A percentile compares a stretch with the other conserved stretches of the same genome.
These are phyloP conservation scores for Wickerhamomyces hampshirensis DNA, from an alignment of 805 yeast species.

Conservation along the genomic window DNA sequence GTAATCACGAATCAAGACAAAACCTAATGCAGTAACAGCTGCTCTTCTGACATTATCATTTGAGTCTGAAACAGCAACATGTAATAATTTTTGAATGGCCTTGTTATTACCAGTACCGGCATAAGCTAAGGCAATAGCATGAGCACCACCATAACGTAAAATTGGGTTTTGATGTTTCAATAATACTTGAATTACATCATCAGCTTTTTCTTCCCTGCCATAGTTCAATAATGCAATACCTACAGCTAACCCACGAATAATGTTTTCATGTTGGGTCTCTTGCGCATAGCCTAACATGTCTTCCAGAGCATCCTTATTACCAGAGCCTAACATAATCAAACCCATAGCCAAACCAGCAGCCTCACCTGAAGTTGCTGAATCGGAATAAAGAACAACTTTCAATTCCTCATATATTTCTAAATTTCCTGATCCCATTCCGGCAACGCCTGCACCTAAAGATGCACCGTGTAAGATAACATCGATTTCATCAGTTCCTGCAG, in stretches of 20 bases:
- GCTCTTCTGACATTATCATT: conserved; percentile 96
- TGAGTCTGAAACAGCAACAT: conserved; percentile 94
- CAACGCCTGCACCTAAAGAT: conserved; percentile 89
- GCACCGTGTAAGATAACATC: conserved; percentile 95
- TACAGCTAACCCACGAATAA: conserved; percentile 86
- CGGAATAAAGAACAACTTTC: conserved; percentile 78
- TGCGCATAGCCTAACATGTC: conserved; percentile 90
- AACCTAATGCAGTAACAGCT: conserved; percentile 87
- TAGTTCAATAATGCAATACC: conserved; percentile 84
- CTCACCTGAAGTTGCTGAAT: conserved; percentile 91
- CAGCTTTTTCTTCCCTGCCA: conserved; percentile 82
- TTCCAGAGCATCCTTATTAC: conserved; percentile 56
- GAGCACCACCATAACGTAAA: conserved; percentile 94
- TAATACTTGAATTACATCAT: conserved; percentile 58
- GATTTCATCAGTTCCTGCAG: conserved; percentile 61
- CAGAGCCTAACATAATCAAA: conserved; percentile 89
- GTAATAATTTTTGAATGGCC: conserved; percentile 82
- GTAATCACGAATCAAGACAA: conserved; percentile 84
- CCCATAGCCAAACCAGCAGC: conserved; percentile 98
- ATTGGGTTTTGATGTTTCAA: conserved; percentile 73
- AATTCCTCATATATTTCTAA: conserved; percentile 73
- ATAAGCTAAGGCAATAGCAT: conserved; percentile 90
- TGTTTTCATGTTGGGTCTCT: conserved; percentile 94
- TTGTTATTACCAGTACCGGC: conserved; percentile 92
- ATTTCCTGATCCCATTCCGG: conserved; percentile 90